phyloP scores from a whole-genome alignment of 805 yeast species.

The Suhomyces xylopsoci region DNA sequence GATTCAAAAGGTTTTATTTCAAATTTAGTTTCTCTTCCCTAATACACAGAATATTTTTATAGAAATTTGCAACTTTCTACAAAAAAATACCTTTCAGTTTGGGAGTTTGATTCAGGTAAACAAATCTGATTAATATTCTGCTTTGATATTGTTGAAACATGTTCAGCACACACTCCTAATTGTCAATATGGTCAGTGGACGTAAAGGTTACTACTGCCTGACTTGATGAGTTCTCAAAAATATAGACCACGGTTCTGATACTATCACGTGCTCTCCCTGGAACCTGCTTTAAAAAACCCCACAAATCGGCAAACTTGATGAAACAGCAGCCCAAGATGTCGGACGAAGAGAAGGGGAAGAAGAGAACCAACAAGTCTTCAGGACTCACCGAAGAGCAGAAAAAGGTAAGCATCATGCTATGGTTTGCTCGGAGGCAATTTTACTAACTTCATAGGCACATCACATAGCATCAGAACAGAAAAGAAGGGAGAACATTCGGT shows the following conservation, averaged over 20 bases:
- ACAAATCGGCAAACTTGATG: not conserved
- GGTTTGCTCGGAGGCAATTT: not conserved
- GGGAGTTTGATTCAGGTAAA: not conserved
- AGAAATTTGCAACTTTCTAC: not conserved
- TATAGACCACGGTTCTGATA: not conserved
- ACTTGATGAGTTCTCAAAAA: not conserved
- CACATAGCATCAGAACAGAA: constrained; percentile 86
- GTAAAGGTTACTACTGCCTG: not conserved
- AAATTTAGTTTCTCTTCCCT: not conserved
- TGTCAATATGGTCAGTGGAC: not conserved
- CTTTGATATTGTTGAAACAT: too few relatives aligned
- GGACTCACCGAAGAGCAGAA: constrained; percentile 37
- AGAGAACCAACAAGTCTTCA: constrained; percentile 23
- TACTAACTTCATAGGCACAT: constrained; percentile 47
- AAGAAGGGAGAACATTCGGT: constrained; percentile 79
- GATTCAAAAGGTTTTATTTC: too few relatives aligned
- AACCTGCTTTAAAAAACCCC: constrained; percentile 3
- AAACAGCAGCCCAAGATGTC: constrained; percentile 2
- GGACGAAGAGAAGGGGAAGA: constrained; percentile 6
- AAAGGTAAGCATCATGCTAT: constrained; percentile 21
- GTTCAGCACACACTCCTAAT: not conserved
- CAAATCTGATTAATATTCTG: too few relatives aligned
- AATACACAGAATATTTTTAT: not conserved
- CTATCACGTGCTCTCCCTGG: not conserved
- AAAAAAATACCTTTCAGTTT: not conserved